Percentiles rank a stretch among this genome's conserved stretches.
Evolutionary conservation across 2,329 filamentous ascomycete genomes (phyloP).

Genomic region (Aspergillus proliferans): DNA sequence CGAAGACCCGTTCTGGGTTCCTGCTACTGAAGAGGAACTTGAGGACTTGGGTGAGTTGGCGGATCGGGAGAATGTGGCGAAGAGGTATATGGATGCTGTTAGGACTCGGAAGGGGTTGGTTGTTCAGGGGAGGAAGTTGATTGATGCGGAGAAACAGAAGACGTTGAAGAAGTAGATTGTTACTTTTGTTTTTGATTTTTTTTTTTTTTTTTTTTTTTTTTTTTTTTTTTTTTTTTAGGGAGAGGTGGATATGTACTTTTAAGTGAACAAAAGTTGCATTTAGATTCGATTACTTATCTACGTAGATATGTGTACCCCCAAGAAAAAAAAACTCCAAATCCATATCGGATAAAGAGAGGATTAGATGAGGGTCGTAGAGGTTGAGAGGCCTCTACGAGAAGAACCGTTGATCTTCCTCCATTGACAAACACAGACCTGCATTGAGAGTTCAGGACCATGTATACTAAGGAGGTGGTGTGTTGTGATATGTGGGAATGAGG

Average conservation of each 20-base stretch:
- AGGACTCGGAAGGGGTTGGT: slow-evolving; percentile 80
- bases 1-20: slow-evolving; percentile 96
- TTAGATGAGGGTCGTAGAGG: slow-evolving; percentile 19
- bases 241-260: background rate
- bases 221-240: slow-evolving; percentile 1
- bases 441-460: slow-evolving; percentile 35
- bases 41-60: slow-evolving; percentile 93
- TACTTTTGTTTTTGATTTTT: background rate
- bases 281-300: background rate
- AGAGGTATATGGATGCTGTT: slow-evolving; percentile 89
- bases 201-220: background rate
- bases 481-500: background rate
- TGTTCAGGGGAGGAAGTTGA: slow-evolving; percentile 66
- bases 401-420: slow-evolving; percentile 33
- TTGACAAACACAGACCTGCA: slow-evolving; percentile 42
- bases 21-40: slow-evolving; percentile 89
- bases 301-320: slow-evolving; percentile 18
- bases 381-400: slow-evolving; percentile 20
- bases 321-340: slow-evolving; percentile 11
- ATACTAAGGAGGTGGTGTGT: slow-evolving; percentile 34
- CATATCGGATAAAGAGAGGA: slow-evolving; percentile 13
- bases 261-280: background rate
- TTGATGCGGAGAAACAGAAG: slow-evolving; percentile 90
- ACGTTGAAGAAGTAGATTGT: slow-evolving; percentile 53
- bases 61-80: slow-evolving; percentile 91